Evolutionary conservation across 1,284 basidiomycete genomes (phyloP).

Genomic region (Marasmius oreades): DNA sequence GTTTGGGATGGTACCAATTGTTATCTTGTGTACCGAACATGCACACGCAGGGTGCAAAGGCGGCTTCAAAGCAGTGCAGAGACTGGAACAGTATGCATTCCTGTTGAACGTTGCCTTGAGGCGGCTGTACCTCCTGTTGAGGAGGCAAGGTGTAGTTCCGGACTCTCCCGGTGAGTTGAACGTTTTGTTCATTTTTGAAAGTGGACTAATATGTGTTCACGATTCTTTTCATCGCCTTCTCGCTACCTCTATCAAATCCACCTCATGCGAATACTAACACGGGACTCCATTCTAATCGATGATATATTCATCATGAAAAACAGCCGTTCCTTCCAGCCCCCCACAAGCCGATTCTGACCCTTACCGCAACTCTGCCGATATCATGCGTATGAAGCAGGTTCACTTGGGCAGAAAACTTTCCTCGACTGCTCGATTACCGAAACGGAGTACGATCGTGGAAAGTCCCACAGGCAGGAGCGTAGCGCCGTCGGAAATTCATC

Average conservation of each 20-base stretch:
- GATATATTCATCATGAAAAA: background rate
- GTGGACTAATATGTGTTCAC: background rate
- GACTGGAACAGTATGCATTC: conserved; percentile 98
- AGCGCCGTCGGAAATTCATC: conserved; percentile 15
- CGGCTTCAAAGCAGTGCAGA: conserved; percentile 90
- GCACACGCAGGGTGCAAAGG: conserved; percentile 58
- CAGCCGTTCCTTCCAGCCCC: conserved; percentile 32
- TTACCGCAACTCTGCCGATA: conserved; percentile 85
- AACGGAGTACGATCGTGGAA: conserved; percentile 93
- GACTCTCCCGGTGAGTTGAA: conserved; percentile 62
- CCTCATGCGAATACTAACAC: too few relatives aligned
- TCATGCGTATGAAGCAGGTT: conserved; percentile 91
- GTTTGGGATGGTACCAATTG: conserved; percentile 66
- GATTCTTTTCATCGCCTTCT: background rate
- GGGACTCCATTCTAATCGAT: too few relatives aligned
- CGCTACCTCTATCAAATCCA: background rate
- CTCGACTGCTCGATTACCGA: conserved; percentile 87
- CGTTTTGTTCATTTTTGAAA: background rate
- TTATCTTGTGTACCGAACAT: conserved; percentile 79
- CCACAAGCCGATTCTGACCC: conserved; percentile 50
- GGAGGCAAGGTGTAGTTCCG: conserved; percentile 89
- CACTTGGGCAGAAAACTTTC: conserved; percentile 95
- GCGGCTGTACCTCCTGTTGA: conserved; percentile 86
- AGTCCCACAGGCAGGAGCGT: conserved; percentile 90
- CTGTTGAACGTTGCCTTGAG: conserved; percentile 93